phyloP scores from a whole-genome alignment of 2,329 filamentous ascomycete genomes.

The Colletotrichum gloeosporioides region DNA sequence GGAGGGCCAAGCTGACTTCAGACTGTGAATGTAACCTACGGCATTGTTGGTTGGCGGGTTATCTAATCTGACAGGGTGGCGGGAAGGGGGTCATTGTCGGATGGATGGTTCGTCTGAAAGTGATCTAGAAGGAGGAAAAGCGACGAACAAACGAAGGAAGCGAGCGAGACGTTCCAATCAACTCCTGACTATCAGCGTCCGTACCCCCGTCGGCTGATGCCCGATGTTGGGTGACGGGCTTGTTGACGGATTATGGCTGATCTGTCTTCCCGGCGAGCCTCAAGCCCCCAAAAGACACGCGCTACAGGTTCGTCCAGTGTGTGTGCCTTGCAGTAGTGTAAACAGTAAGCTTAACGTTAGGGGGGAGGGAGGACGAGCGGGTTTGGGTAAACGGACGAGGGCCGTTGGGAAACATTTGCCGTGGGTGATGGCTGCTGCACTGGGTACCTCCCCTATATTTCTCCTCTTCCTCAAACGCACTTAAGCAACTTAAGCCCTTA shows the following conservation, averaged over 20 bases:
- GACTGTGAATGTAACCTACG: not conserved
- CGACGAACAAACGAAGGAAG: conserved; percentile 1
- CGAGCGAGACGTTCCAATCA: conserved; percentile 17
- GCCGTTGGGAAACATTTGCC: not conserved
- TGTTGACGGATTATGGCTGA: not conserved
- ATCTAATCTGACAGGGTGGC: not conserved
- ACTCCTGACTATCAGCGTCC: not conserved
- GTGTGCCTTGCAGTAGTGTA: conserved; percentile 3
- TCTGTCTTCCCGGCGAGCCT: not conserved
- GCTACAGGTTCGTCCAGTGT: not conserved
- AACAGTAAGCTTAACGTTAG: not conserved
- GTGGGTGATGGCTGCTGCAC: not conserved
- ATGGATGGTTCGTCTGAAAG: not conserved
- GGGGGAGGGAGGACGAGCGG: not conserved
- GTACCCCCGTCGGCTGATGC: not conserved
- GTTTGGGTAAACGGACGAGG: not conserved
- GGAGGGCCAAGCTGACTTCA: not conserved
- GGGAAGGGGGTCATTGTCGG: not conserved
- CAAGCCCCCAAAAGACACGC: not conserved
- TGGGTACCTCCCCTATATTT: not conserved
- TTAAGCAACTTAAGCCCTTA: not conserved
- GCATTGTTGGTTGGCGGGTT: not conserved
- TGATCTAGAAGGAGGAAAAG: not conserved
- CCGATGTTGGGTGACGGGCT: not conserved
- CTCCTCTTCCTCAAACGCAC: not conserved